Evolutionary conservation across 1,284 basidiomycete species (phyloP).

Genomic region (Puccinia horiana): DNA sequence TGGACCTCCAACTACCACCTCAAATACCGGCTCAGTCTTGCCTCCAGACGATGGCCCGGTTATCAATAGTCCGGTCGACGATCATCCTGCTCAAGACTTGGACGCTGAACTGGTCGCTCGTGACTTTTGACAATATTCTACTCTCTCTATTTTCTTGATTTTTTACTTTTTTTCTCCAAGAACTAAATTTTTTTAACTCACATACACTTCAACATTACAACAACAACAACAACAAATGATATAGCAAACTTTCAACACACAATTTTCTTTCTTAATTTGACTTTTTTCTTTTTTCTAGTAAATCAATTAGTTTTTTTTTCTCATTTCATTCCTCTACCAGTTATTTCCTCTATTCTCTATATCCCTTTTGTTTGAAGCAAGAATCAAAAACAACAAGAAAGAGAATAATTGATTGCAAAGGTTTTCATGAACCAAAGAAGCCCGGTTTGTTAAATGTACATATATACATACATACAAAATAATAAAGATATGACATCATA

Average conservation of each 20-base stretch:
- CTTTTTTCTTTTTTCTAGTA: not conserved
- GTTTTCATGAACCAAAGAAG: too few species aligned
- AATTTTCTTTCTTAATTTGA: not conserved
- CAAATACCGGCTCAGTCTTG: not conserved
- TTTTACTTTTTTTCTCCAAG: not conserved
- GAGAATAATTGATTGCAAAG: too few species aligned
- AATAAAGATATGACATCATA: too few species aligned
- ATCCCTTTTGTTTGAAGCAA: too few species aligned
- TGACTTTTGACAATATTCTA: not conserved
- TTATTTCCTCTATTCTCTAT: too few species aligned
- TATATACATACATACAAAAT: too few species aligned
- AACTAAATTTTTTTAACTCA: too few species aligned
- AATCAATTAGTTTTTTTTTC: not conserved
- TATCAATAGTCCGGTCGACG: conserved; percentile 37
- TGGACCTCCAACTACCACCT: not conserved
- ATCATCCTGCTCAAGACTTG: conserved; percentile 39
- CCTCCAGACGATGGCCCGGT: not conserved
- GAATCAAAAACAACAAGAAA: too few species aligned
- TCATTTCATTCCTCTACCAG: not conserved
- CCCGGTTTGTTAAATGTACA: too few species aligned
- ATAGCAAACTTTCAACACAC: too few species aligned
- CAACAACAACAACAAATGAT: too few species aligned
- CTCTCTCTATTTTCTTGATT: not conserved
- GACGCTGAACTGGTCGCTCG: conserved; percentile 46
- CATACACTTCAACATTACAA: too few species aligned